Conservation (phyloP, 768 basidiomycete species). For the Auriscalpium microsporum region DNA sequence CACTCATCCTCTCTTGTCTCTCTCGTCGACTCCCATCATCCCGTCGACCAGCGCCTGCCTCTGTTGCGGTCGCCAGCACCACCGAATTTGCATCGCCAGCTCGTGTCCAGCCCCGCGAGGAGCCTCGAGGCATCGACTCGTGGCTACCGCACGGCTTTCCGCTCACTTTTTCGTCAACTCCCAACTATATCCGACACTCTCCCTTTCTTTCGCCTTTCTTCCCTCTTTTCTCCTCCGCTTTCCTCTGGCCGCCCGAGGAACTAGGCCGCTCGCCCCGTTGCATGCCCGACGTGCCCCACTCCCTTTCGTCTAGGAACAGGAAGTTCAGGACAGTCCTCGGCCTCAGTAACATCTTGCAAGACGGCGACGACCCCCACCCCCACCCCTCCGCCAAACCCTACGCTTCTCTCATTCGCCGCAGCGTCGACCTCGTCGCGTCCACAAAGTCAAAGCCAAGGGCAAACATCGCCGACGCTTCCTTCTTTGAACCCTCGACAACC, state of each 20-base stretch:
- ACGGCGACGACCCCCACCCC: constrained; percentile 14
- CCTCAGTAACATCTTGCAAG: constrained; percentile 29
- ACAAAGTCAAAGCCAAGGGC: constrained; percentile 29
- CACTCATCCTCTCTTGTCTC: too few species aligned
- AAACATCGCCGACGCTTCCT: constrained; percentile 33
- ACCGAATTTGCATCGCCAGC: too few species aligned
- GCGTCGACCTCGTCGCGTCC: constrained; percentile 36
- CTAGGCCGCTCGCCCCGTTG: constrained; percentile 23
- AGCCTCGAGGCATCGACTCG: constrained; percentile 19
- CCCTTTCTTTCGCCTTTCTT: constrained; percentile 13
- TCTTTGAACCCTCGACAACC: constrained; percentile 31
- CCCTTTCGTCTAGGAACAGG: constrained; percentile 30
- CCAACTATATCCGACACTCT: constrained; percentile 10
- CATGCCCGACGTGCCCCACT: constrained; percentile 34
- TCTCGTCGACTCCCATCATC: too few species aligned
- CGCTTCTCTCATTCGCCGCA: constrained; percentile 29
- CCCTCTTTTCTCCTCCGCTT: constrained; percentile 20
- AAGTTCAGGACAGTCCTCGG: constrained; percentile 43
- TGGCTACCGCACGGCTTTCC: constrained; percentile 28
- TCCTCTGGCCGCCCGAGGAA: constrained; percentile 19
- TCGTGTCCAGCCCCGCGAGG: not conserved
- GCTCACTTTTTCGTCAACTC: constrained; percentile 17
- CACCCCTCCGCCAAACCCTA: constrained; percentile 21
- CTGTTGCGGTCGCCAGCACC: too few species aligned
- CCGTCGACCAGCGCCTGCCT: too few species aligned